Percentiles rank a stretch among this genome's conserved stretches.
These are phyloP conservation scores for Venturia aucupariae DNA, from an alignment of 2,329 filamentous ascomycete genomes.

Conservation along the genomic window DNA sequence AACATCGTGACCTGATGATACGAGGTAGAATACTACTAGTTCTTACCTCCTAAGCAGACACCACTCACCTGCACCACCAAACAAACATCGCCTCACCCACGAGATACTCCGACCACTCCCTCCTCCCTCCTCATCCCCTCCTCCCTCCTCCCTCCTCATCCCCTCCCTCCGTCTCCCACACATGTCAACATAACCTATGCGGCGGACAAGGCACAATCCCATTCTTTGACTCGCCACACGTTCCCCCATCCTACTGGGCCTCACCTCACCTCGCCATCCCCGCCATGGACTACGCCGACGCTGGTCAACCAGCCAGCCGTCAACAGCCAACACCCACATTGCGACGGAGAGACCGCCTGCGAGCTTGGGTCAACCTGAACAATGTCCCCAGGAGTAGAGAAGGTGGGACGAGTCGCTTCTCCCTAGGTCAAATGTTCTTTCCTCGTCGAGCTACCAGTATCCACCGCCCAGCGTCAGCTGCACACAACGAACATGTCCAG, in stretches of 20 bases:
- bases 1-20: no score
- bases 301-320: not conserved
- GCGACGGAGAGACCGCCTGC: not conserved
- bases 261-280: not conserved
- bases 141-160: not conserved
- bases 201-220: not conserved
- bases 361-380: not conserved
- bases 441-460: not conserved
- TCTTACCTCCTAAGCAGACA: no score
- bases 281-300: not conserved
- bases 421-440: not conserved
- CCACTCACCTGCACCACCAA: no score
- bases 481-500: not conserved
- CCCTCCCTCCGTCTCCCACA: not conserved
- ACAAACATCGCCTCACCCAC: not conserved
- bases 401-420: not conserved
- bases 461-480: not conserved
- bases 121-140: not conserved
- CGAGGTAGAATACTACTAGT: no score
- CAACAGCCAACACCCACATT: not conserved
- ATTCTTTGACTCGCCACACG: not conserved
- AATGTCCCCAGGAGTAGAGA: not conserved
- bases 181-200: not conserved
- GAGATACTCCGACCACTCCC: not conserved
- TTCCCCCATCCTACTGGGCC: not conserved